phyloP scores from a whole-genome alignment of 202 grass and related monocot genomes.

The Hordeum pubiflorum region DNA sequence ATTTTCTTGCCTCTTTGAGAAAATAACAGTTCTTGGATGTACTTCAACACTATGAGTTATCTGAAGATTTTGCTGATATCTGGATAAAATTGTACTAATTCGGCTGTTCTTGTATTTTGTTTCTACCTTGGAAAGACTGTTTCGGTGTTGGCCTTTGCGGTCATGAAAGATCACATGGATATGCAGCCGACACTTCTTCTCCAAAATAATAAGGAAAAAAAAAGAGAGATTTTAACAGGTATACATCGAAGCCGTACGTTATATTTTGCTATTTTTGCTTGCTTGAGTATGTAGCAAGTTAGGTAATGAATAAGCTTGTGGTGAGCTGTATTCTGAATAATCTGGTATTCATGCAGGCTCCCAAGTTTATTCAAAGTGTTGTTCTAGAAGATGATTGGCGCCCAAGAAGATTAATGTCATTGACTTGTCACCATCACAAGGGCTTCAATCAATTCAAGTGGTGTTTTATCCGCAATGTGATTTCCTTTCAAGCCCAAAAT shows the following conservation, averaged over 20 bases:
- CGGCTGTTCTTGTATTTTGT: constrained; percentile 4
- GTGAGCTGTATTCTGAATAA: neutral
- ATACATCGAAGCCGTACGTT: no score
- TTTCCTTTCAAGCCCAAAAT: no score
- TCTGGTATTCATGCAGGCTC: neutral
- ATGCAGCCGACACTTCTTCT: neutral
- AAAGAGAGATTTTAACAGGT: no score
- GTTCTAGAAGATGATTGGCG: neutral
- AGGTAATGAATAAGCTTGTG: neutral
- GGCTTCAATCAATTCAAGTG: neutral
- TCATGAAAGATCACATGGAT: neutral
- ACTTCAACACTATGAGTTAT: neutral
- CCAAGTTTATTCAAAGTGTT: neutral
- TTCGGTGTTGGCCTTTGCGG: neutral
- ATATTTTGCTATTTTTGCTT: neutral
- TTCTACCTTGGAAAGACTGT: neutral
- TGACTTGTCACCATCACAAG: neutral
- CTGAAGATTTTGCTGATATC: neutral
- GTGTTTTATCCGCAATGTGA: neutral
- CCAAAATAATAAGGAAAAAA: neutral
- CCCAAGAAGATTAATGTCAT: neutral
- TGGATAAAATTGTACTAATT: neutral
- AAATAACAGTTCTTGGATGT: neutral
- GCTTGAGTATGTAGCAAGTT: neutral
- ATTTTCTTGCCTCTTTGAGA: neutral